These are phyloP conservation scores for Choiromyces venosus DNA, from an alignment of 495 filamentous ascomycete species.

Conservation along the genomic window DNA sequence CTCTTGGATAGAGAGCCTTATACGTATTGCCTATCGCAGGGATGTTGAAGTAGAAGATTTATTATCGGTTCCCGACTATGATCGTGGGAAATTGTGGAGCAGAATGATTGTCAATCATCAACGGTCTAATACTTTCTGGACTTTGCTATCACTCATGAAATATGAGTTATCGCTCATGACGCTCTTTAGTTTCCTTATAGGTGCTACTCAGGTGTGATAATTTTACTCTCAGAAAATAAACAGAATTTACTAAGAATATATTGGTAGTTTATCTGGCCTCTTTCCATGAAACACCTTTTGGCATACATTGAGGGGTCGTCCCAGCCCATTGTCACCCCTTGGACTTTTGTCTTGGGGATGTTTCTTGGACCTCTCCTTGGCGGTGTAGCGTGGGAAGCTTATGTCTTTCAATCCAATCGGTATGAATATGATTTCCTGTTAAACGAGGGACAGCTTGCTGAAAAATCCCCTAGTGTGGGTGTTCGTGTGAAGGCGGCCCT, in stretches of 20 bases:
- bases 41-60: constrained; percentile 36
- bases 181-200: constrained; percentile 34
- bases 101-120: constrained; percentile 33
- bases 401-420: constrained; percentile 37
- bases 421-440: not conserved
- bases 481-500: constrained; percentile 38
- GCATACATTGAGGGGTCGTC: constrained; percentile 39
- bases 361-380: constrained; percentile 35
- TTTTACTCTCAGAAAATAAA: not conserved
- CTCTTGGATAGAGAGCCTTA: constrained; percentile 31
- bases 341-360: constrained; percentile 36
- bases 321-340: constrained; percentile 31
- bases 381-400: constrained; percentile 26
- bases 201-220: constrained; percentile 19
- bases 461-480: constrained; percentile 25
- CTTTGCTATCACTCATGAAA: constrained; percentile 32
- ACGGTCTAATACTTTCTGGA: constrained; percentile 28
- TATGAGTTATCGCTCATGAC: constrained; percentile 37
- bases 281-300: constrained; percentile 37
- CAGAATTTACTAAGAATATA: not conserved
- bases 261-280: constrained; percentile 33
- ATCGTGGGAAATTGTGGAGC: constrained; percentile 36
- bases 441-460: not conserved
- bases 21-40: constrained; percentile 25
- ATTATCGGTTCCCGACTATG: constrained; percentile 33